These are phyloP conservation scores for Auxenochlorella pyrenoidosa DNA, from an alignment of 139 green algal species.

Conservation along the genomic window DNA sequence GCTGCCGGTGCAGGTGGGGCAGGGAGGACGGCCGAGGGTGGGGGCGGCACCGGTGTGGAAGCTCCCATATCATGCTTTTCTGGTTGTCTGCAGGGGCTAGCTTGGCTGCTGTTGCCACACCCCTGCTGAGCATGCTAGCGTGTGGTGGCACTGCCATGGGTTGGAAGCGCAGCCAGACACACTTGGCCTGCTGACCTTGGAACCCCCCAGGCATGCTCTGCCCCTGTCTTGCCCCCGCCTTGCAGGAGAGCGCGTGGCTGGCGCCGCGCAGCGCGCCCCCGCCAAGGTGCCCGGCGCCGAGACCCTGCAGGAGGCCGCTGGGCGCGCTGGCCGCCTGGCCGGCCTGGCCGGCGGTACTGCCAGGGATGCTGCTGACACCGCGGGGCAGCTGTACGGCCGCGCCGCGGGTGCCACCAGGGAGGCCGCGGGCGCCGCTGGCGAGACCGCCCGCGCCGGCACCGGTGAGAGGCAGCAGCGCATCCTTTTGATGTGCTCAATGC, in stretches of 20 bases:
- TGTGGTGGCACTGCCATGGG: too few species aligned
- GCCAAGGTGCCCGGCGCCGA: background rate
- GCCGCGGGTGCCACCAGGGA: background rate
- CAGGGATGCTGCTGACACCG: background rate
- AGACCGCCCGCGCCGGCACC: slow-evolving; percentile 3
- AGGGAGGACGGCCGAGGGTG: too few species aligned
- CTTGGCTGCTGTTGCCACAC: background rate
- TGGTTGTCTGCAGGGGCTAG: too few species aligned
- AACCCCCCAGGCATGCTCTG: too few species aligned
- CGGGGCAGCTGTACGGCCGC: background rate
- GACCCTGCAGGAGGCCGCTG: slow-evolving; percentile 6
- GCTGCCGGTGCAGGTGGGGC: background rate
- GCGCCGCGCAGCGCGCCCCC: background rate
- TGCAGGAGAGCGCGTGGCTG: slow-evolving; percentile 17
- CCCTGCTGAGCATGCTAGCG: too few species aligned
- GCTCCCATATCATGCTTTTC: too few species aligned
- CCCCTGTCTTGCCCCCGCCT: too few species aligned
- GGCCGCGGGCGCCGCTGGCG: background rate
- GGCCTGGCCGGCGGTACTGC: background rate
- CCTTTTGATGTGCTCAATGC: too few species aligned
- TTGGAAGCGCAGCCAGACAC: too few species aligned
- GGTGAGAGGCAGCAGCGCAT: background rate
- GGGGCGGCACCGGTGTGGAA: background rate
- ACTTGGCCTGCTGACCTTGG: too few species aligned
- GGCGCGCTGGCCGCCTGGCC: background rate